A percentile compares a stretch with the other conserved stretches of the same genome.
These are phyloP conservation scores for Ochetophila trinervis DNA, from an alignment of 306 rosid genomes.

Conservation along the genomic window DNA sequence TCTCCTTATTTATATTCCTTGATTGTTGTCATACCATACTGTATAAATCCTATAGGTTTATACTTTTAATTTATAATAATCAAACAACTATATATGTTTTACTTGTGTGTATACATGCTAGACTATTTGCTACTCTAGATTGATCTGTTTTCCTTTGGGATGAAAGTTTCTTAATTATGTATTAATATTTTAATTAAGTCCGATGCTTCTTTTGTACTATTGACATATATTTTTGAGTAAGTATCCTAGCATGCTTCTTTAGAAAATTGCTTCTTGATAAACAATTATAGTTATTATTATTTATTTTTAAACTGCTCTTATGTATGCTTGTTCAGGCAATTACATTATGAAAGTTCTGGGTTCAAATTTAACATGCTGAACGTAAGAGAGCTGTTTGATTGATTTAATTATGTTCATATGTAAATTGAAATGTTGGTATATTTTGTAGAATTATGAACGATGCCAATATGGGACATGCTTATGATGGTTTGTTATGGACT, in stretches of 20 bases:
- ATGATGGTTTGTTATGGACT: slow-evolving; percentile 89
- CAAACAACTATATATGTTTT: too few relatives aligned
- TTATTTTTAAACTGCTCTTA: background rate
- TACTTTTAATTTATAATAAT: too few relatives aligned
- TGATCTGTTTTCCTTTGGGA: background rate
- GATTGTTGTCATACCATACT: too few relatives aligned
- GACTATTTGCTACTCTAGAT: background rate
- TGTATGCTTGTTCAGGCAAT: slow-evolving; percentile 12
- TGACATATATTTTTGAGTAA: background rate
- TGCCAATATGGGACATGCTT: slow-evolving; percentile 71
- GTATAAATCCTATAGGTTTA: too few relatives aligned
- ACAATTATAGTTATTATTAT: background rate
- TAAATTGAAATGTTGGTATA: slow-evolving; percentile 24
- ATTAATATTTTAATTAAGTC: background rate
- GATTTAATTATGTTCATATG: slow-evolving; percentile 15
- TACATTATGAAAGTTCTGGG: slow-evolving; percentile 8
- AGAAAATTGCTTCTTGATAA: background rate
- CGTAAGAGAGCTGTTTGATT: background rate
- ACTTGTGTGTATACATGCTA: background rate
- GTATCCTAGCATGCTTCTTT: background rate
- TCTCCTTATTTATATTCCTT: too few relatives aligned
- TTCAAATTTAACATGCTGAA: slow-evolving; percentile 18
- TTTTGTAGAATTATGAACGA: slow-evolving; percentile 79
- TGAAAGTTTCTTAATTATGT: background rate
- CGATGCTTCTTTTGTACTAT: background rate